Evolutionary conservation across 2,329 filamentous ascomycete genomes (phyloP).

Genomic region (Penicillium sp.): DNA sequence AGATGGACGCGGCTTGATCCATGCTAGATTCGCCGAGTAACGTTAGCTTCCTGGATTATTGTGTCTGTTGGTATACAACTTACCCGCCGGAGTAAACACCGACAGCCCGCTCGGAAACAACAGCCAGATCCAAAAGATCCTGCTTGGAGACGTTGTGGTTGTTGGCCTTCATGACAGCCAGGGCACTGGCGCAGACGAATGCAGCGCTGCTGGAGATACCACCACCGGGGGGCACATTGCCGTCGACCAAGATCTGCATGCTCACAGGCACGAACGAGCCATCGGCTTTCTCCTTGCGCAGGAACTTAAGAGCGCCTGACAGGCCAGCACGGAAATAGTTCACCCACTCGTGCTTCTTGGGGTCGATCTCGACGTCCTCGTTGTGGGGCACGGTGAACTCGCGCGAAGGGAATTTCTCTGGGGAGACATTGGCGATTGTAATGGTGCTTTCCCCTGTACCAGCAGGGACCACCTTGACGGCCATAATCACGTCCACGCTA

Average conservation of each 20-base stretch:
- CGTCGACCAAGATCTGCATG: slow-evolving; percentile 88
- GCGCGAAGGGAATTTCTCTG: slow-evolving; percentile 69
- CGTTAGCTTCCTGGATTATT: background rate
- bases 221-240: slow-evolving; percentile 86
- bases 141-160: slow-evolving; percentile 84
- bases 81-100: slow-evolving; percentile 95
- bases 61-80: slow-evolving; percentile 33
- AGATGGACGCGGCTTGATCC: slow-evolving; percentile 96
- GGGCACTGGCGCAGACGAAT: slow-evolving; percentile 83
- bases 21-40: slow-evolving; percentile 55
- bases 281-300: slow-evolving; percentile 65
- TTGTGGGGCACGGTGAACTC: slow-evolving; percentile 69
- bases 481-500: slow-evolving; percentile 84
- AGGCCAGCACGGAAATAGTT: slow-evolving; percentile 98
- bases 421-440: slow-evolving; percentile 75
- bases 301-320: slow-evolving; percentile 72
- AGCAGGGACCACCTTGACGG: slow-evolving; percentile 59
- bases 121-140: slow-evolving; percentile 85
- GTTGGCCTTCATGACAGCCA: slow-evolving; percentile 86
- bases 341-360: slow-evolving; percentile 85
- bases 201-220: slow-evolving; percentile 92
- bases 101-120: slow-evolving; percentile 89
- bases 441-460: slow-evolving; percentile 58
- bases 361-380: slow-evolving; percentile 73
- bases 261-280: slow-evolving; percentile 65